Evolutionary conservation across 495 filamentous ascomycete species (phyloP), one percentile per base, ranked within the genome.

Genomic region (Pseudotulostoma volvatum): DNA sequence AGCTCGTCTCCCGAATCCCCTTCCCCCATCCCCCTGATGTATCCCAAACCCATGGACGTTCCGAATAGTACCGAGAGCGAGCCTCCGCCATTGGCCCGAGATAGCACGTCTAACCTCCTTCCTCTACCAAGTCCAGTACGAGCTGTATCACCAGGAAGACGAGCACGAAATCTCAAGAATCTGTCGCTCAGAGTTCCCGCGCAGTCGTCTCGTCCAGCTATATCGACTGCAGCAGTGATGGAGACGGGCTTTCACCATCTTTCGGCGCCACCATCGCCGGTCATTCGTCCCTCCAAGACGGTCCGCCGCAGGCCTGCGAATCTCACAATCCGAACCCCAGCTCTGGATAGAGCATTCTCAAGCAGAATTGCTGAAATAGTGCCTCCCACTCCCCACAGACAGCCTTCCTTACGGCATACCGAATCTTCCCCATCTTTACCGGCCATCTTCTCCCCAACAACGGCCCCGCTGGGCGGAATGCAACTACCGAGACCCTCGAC

Each of bases 1-100:
- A 82, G 79, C 68, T 90, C 90, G 1, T 93, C 88, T 1, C 84
- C 87, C 11, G 84, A 93, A 54, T 88, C 87, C 7, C 80, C 84
- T 7, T 68, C 78, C 14, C 75, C 80, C 1, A 58, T 66, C 55
- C 52, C 61, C 1, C 32, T 61, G 30, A 52, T 59, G 2, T 66
- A 64, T 37, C 50, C 55, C 3, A 63, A 63, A 42, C 63, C 60
- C 37, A 54, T 49, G 19, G 47, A 53, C 7, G 43, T 52, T 4
- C 32, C 50, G 9, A 52, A 51, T 35, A 56, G 54, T 19, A 25
- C 55, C 30, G 55, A 55, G 34, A 46, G 37, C 33, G 47, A 51
- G 32, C 25, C 52, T 18, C 43, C 45, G 11, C 45, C 51, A 39
- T 35, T 38, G 40, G 42, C 42, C 13, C 42, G 44, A 28, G 38